Evolutionary conservation across 208 protist species (phyloP), one percentile per base, ranked within the genome.

Genomic region (Crithidia bombi): DNA sequence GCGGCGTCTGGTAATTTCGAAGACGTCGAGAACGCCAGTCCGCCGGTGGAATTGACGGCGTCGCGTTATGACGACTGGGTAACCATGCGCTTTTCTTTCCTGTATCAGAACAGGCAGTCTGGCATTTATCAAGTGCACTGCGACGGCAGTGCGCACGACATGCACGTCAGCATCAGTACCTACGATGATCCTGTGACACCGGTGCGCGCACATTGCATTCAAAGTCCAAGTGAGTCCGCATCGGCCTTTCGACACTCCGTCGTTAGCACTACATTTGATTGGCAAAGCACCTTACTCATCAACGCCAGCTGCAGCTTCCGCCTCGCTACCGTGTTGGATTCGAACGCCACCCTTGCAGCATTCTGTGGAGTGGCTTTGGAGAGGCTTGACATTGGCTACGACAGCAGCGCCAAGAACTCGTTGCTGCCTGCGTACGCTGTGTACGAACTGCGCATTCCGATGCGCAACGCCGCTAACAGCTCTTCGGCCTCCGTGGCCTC

Each of bases 281-380:
- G 17, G 17, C 10, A 61, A 30, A 65, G 35, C 6, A 14, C 2
- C 1, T 19, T 67, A 2, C 70, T 70, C 41, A 55, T 82, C 52
- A 82, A 82, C 56, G 59, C 66, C 47, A 73, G 65, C 66, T 82
- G 76, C 76, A 68, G 69, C 46, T 82, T 75, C 46, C 50, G 47
- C 14, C 43, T 66, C 2, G n/a, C 61, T 2, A 49, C 66, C 6
- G 5, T 77, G 44, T 3, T 32, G 5, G 67, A 73, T 33, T 30
- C 39, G 6, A 57, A 70, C 5, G 49, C 69, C 23, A 59, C 59
- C 7, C 33, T 25, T 10, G 51, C 54, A 15, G 65, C 65, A 30
- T 72, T 69, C 41, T 85, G 80, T 35, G 80, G 80, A 23, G 72
- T 85, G 14, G 41, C 73, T 21, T 59, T 85, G 44, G 80, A 85